Base-by-base conservation (phyloP, 108 stramenopile species). In the Cyclostephanos tholiformis region DNA sequence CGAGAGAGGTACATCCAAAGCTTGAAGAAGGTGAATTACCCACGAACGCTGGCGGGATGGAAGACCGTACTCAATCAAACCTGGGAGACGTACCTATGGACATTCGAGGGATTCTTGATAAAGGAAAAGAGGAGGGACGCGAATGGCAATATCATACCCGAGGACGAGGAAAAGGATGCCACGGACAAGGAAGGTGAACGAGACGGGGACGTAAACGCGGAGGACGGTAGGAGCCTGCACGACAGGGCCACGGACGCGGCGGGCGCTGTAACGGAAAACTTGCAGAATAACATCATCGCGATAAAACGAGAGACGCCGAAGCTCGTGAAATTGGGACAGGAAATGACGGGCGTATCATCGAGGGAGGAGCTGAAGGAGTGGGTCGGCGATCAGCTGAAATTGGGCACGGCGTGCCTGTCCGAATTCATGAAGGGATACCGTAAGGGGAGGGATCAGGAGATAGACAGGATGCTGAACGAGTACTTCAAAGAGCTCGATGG, bases 401-500 rank as follows among this genome's bases (percentile, higher is more conserved):
- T 92, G 6, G 87, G 78, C 13, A 90, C 87, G 3, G 85, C 87
- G 23, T 88, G 88, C 68, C 52, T 92, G 13, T 20, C 74, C 6
- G 84, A 92, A 69, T 95, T 95, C 69, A 91, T 95, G 90, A 85
- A 76, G n/a, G 94, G 91, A 0, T 95, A 95, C 58, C 85, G 94
- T 7, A 77, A 84, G 58, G 94, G 93, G 26, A 76, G 94, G 26
- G 94, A 95, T 65, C 80, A 87, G 43, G 94, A 95, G 77, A 75
- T 95, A 11, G 91, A 95, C 19, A 87, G 86, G 48, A 91, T 95
- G 91, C 63, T 92, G 27, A 77, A 90, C 68, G 79, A 89, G 27
- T 95, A 95, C 66, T 95, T 95, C 66, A 84, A 86, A 61, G 91
- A 89, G 6, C 53, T 86, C 20, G 74, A 86, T 43, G 63, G 58